Base-by-base conservation (phyloP, 2,329 filamentous ascomycete species). In the Cercospora sp. region DNA sequence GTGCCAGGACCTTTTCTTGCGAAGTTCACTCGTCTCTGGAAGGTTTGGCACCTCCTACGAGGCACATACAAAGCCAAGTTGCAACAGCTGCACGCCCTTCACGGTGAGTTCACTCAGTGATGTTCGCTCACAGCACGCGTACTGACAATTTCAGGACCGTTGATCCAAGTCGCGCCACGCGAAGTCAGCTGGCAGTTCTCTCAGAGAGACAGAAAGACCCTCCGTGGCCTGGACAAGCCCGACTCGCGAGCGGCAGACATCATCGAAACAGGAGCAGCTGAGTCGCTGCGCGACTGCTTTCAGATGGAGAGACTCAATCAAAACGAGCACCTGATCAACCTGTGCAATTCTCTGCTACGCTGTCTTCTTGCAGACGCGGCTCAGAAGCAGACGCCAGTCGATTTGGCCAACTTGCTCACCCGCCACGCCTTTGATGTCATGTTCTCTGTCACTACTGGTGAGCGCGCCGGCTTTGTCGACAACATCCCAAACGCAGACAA, bases 341-440 rank as follows among this genome's bases (percentile, higher is more conserved):
- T 21, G 18, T 21, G 18, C 18, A 21, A 21, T 21, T 21, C 18
- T 21, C 18, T 21, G 18, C 18, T 21, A 21, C 18, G 18, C 18
- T 21, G 18, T 21, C 18, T 21, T 21, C 18, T 21, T 21, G 18
- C 18, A 21, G 18, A 21, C 18, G 18, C 69, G n/a, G 57, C 62
- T 16, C 21, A 49, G 26, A 49, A 65, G 21, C 59, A 61, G 16
- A 61, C 63, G 13, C 55, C 32, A 4, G 45, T 75, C 30, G 63
- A 71, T 24, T 2, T 73, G 18, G 58, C 65, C n/a, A 66, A 65
- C 5, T 26, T 71, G 3, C 49, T 74, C 53, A 59, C 67, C 10
- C 68, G 70, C 16, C 73, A 74, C 37, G 71, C 71, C n/a, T 73
- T 68, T 65, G 74, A 75, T 40, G 60, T 71, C 7, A 69, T 75